Conservation (phyloP, 129 eudicot species). For the Arctium minus region DNA sequence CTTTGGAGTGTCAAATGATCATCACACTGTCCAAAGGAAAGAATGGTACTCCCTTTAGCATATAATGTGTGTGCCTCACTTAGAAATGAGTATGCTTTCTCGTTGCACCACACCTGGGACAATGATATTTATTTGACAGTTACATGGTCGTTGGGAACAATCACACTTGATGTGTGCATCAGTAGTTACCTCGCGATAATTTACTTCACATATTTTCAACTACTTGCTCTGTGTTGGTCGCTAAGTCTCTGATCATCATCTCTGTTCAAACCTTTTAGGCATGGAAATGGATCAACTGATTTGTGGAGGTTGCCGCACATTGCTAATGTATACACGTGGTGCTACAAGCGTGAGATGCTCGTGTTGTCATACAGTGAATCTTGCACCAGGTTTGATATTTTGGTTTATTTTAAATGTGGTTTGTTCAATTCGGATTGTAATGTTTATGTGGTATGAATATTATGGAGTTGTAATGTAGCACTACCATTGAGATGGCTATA, state of each 20-base stretch:
- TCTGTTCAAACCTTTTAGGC: conserved; percentile 36
- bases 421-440: not conserved
- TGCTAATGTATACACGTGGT: conserved; percentile 79
- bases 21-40: not conserved
- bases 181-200: not conserved
- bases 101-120: no score
- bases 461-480: no score
- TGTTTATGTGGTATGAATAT: not conserved
- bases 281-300: conserved; percentile 82
- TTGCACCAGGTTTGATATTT: conserved; percentile 61
- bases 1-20: not conserved
- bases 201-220: not conserved
- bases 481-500: not conserved
- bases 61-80: not conserved
- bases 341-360: conserved; percentile 91
- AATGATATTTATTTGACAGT: not conserved
- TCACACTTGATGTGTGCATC: no score
- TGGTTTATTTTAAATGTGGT: not conserved
- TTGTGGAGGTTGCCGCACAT: conserved; percentile 80
- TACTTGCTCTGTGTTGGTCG: not conserved
- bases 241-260: not conserved
- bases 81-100: not conserved
- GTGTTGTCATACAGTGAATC: conserved; percentile 75
- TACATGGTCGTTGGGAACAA: not conserved
- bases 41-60: not conserved